These are phyloP conservation scores for Gnomoniopsis smithogilvyi DNA, from an alignment of 2,329 filamentous ascomycete genomes.

Conservation along the genomic window DNA sequence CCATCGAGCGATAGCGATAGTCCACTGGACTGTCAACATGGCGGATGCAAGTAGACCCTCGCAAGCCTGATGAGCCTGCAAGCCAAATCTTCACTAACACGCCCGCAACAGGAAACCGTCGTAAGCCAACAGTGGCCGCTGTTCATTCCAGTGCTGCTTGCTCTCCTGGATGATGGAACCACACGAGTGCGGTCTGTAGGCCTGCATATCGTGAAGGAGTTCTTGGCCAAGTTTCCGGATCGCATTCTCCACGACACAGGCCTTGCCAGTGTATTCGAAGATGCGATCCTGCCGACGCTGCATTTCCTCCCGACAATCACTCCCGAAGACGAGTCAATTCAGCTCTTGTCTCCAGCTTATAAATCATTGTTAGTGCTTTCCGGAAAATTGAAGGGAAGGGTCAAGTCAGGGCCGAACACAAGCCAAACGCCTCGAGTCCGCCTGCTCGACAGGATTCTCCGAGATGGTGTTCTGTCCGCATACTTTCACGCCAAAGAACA, in stretches of 20 bases:
- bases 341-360: constrained; percentile 64
- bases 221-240: constrained; percentile 54
- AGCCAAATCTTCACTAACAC: constrained; percentile 13
- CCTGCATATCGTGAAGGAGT: constrained; percentile 48
- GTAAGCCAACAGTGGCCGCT: constrained; percentile 62
- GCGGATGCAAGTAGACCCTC: constrained; percentile 41
- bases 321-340: constrained; percentile 65
- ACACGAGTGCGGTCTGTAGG: constrained; percentile 51
- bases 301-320: constrained; percentile 75
- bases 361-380: constrained; percentile 60
- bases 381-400: constrained; percentile 30
- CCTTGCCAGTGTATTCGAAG: constrained; percentile 64
- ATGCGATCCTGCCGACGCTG: constrained; percentile 69
- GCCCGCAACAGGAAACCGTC: constrained; percentile 31
- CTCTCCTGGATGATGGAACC: constrained; percentile 63
- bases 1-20: constrained; percentile 49
- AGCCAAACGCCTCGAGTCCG: constrained; percentile 25
- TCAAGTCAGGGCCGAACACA: constrained; percentile 4
- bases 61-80: background rate
- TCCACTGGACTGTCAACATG: constrained; percentile 57
- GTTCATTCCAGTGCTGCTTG: constrained; percentile 66
- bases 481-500: constrained; percentile 59
- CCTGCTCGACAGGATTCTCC: constrained; percentile 52
- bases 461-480: constrained; percentile 53
- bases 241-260: constrained; percentile 59